These are phyloP conservation scores for Tolypocladium inflatum DNA, from an alignment of 2,329 filamentous ascomycete genomes.

Conservation along the genomic window DNA sequence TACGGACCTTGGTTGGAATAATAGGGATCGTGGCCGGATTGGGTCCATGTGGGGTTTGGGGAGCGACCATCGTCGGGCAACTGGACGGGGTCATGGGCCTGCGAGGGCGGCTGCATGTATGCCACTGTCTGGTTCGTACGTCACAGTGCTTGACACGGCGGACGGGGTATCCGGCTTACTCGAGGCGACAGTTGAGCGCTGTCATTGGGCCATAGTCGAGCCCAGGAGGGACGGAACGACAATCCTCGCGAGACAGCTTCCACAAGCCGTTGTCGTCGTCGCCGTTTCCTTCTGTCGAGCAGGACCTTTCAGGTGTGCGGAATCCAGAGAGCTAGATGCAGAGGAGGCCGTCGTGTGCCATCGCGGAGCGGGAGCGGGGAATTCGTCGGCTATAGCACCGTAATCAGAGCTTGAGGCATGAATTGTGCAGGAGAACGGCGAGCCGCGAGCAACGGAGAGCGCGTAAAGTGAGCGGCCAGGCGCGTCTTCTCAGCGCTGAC, in stretches of 20 bases:
- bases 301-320: not conserved
- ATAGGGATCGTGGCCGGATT: slow-evolving; percentile 25
- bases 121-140: slow-evolving; percentile 10
- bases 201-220: slow-evolving; percentile 22
- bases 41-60: slow-evolving; percentile 3
- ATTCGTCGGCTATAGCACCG: not conserved
- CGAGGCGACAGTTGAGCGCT: slow-evolving; percentile 16
- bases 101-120: slow-evolving; percentile 14
- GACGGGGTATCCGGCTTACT: slow-evolving; percentile 11
- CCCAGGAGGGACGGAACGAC: not conserved
- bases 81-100: slow-evolving; percentile 5
- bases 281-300: not conserved
- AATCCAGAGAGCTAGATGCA: not conserved
- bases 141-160: not conserved
- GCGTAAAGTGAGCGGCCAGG: not conserved
- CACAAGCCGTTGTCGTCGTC: not conserved
- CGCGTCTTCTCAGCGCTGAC: not conserved
- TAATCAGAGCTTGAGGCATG: not conserved
- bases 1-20: slow-evolving; percentile 52
- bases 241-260: not conserved
- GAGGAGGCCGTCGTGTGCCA: not conserved
- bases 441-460: not conserved
- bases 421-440: not conserved
- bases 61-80: not conserved
- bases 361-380: not conserved